phyloP scores from a whole-genome alignment of 495 filamentous ascomycete genomes.

The Penicillium atrosanguineum region DNA sequence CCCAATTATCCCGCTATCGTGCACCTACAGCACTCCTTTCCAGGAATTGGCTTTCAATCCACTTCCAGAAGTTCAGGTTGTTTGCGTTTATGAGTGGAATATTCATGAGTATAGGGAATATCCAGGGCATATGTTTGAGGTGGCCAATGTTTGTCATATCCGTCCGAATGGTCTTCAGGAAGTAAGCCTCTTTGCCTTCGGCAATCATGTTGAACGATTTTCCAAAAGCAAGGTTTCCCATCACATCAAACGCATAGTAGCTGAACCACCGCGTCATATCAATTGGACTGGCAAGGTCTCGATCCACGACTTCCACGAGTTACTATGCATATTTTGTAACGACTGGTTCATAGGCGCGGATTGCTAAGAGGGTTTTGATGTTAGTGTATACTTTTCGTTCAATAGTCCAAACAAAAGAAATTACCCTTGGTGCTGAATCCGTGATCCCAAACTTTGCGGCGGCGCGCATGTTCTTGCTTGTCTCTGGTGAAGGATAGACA shows the following conservation, averaged over 20 bases:
- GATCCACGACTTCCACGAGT: constrained; percentile 23
- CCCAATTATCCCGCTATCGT: too few relatives aligned
- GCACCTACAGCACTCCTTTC: too few relatives aligned
- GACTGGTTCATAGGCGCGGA: constrained; percentile 35
- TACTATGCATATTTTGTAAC: constrained; percentile 23
- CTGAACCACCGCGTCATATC: constrained; percentile 45
- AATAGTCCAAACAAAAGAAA: too few relatives aligned
- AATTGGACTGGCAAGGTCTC: constrained; percentile 18
- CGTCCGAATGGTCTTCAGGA: constrained; percentile 23
- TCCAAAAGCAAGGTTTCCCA: constrained; percentile 52
- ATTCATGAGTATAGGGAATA: too few relatives aligned
- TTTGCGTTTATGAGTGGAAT: too few relatives aligned
- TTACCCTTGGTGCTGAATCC: constrained; percentile 38
- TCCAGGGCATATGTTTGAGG: too few relatives aligned
- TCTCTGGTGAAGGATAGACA: constrained; percentile 40
- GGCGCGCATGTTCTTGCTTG: constrained; percentile 29
- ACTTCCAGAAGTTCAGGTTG: too few relatives aligned
- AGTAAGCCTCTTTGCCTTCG: constrained; percentile 30
- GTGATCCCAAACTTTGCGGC: constrained; percentile 40
- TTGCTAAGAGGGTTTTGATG: constrained; percentile 10
- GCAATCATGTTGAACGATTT: constrained; percentile 46
- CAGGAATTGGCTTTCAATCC: too few relatives aligned
- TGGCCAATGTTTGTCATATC: constrained; percentile 7
- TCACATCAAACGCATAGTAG: constrained; percentile 50
- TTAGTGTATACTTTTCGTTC: too few relatives aligned